phyloP scores from a whole-genome alignment of 2,329 filamentous ascomycete genomes.

The Pseudocercospora vitis region DNA sequence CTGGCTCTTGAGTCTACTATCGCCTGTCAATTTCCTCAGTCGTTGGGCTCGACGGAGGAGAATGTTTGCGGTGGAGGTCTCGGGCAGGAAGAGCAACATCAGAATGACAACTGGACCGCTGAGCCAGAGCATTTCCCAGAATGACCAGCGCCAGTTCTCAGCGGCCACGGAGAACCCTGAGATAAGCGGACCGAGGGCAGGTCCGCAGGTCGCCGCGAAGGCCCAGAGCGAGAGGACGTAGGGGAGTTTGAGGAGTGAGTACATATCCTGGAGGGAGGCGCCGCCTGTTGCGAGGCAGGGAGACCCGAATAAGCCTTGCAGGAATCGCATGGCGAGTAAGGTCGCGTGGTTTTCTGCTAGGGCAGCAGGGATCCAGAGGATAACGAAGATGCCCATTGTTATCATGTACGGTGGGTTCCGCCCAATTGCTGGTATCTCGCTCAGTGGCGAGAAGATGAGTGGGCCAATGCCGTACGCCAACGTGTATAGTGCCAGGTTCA shows the following conservation, averaged over 20 bases:
- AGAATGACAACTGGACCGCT: slow-evolving; percentile 59
- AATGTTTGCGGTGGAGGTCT: slow-evolving; percentile 62
- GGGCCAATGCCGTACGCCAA: slow-evolving; percentile 56
- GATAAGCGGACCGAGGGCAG: slow-evolving; percentile 61
- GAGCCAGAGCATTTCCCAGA: slow-evolving; percentile 65
- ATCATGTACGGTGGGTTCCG: slow-evolving; percentile 66
- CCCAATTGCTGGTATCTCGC: slow-evolving; percentile 66
- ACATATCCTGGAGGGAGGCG: slow-evolving; percentile 58
- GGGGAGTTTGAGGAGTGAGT: slow-evolving; percentile 45
- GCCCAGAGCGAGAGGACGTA: slow-evolving; percentile 49
- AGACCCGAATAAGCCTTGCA: slow-evolving; percentile 63
- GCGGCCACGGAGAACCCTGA: slow-evolving; percentile 60
- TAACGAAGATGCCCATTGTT: slow-evolving; percentile 67
- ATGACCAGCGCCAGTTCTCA: slow-evolving; percentile 63
- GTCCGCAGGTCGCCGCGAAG: slow-evolving; percentile 46
- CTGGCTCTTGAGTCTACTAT: slow-evolving; percentile 57
- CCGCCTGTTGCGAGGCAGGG: slow-evolving; percentile 63
- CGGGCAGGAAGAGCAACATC: slow-evolving; percentile 60
- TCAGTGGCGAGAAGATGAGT: slow-evolving; percentile 65
- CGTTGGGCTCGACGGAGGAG: slow-evolving; percentile 61
- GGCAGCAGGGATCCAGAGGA: slow-evolving; percentile 66
- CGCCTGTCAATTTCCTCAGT: slow-evolving; percentile 62
- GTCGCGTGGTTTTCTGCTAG: slow-evolving; percentile 63
- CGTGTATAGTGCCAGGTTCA: slow-evolving; percentile 60
- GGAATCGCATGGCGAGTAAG: slow-evolving; percentile 58